Percentiles rank a stretch among this genome's conserved stretches.
phyloP scores from a whole-genome alignment of 805 yeast genomes.

The Pichia manshurica region DNA sequence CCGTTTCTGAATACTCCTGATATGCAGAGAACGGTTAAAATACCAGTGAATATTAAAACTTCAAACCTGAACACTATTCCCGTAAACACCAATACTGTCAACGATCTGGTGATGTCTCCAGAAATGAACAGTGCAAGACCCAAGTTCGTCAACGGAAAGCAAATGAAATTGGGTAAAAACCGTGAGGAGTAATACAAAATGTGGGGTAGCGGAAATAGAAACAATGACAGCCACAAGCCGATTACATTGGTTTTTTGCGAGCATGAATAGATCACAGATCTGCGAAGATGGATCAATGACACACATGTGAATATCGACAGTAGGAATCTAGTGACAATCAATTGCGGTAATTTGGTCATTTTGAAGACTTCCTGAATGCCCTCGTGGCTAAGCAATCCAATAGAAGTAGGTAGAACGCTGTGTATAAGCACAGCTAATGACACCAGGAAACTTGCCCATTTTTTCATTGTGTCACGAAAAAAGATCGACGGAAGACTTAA shows the following conservation, averaged over 20 bases:
- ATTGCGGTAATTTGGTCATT: conserved; percentile 43
- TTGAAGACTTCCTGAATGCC: neutral
- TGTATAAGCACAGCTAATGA: conserved; percentile 1
- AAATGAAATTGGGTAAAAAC: conserved; percentile 82
- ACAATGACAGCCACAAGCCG: conserved; percentile 54
- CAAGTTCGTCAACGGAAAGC: conserved; percentile 62
- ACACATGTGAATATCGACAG: conserved; percentile 41
- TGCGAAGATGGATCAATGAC: conserved; percentile 50
- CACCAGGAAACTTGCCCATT: conserved; percentile 3
- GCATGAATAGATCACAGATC: conserved; percentile 28
- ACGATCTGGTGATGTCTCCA: conserved; percentile 42
- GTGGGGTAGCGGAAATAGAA: conserved; percentile 71
- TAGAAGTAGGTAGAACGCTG: conserved; percentile 2
- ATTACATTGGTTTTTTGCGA: conserved; percentile 21
- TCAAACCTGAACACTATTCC: conserved; percentile 73
- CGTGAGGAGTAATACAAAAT: conserved; percentile 73
- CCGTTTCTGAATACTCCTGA: conserved; percentile 43
- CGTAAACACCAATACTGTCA: conserved; percentile 52
- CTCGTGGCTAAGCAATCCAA: neutral
- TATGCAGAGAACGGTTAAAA: conserved; percentile 39
- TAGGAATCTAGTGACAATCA: conserved; percentile 50
- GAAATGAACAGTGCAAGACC: conserved; percentile 47
- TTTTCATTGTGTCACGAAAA: conserved; percentile 1
- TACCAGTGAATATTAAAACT: conserved; percentile 47
- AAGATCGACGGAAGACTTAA: conserved; percentile 35